A percentile compares a stretch with the other conserved stretches of the same genome.
phyloP scores from a whole-genome alignment of 225 moss, liverwort and hornwort genomes.

The Ulota crispa region DNA sequence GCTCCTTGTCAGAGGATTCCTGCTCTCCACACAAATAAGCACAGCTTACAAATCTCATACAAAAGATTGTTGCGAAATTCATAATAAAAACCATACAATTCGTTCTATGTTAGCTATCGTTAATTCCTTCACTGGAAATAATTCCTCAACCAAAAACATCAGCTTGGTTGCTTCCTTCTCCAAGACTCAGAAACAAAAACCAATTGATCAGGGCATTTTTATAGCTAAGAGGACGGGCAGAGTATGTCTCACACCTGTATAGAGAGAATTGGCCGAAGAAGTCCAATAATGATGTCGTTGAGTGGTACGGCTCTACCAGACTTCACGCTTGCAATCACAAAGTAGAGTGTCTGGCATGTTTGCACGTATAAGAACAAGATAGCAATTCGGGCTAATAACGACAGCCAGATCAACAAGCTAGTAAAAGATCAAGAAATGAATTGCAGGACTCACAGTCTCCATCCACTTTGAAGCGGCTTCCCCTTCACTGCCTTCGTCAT shows the following conservation, averaged over 20 bases:
- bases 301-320: slow-evolving; percentile 90
- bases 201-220: not conserved
- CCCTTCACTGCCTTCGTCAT: slow-evolving; percentile 57
- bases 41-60: slow-evolving; percentile 11
- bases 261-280: slow-evolving; percentile 84
- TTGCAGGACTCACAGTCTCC: slow-evolving; percentile 77
- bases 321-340: slow-evolving; percentile 73
- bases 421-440: not conserved
- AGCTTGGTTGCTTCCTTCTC: slow-evolving; percentile 4
- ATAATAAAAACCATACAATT: not conserved
- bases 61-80: not conserved
- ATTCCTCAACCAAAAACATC: not conserved
- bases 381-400: slow-evolving; percentile 11
- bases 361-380: slow-evolving; percentile 19
- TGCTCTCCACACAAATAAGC: slow-evolving; percentile 36
- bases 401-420: slow-evolving; percentile 16
- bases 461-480: slow-evolving; percentile 95
- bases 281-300: slow-evolving; percentile 74
- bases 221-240: slow-evolving; percentile 3
- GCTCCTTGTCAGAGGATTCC: slow-evolving; percentile 93
- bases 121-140: not conserved
- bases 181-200: not conserved
- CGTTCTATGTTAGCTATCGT: not conserved
- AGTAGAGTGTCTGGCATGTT: slow-evolving; percentile 73
- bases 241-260: slow-evolving; percentile 62